These are phyloP conservation scores for Agarophyton chilense DNA, from an alignment of 23 red algal genomes.

Conservation along the genomic window DNA sequence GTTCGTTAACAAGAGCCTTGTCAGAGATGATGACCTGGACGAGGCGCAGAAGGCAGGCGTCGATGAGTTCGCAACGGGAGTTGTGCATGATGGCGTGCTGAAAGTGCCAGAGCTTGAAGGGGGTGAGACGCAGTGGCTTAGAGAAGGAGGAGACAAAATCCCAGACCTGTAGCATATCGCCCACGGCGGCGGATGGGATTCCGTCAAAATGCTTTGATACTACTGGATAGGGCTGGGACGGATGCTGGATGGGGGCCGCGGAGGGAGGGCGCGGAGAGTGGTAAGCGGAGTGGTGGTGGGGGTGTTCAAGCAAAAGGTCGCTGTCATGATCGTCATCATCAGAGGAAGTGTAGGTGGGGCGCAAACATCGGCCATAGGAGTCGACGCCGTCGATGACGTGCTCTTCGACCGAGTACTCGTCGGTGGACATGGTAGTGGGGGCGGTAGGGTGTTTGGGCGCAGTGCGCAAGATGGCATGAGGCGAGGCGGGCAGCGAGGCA, in stretches of 20 bases:
- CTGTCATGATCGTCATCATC: slow-evolving; percentile 16
- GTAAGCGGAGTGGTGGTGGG: slow-evolving; percentile 7
- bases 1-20: slow-evolving; percentile 49
- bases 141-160: slow-evolving; percentile 63
- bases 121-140: slow-evolving; percentile 30
- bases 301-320: not conserved
- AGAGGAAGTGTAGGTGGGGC: not conserved
- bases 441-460: not conserved
- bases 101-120: slow-evolving; percentile 65
- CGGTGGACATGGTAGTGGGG: not conserved
- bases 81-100: slow-evolving; percentile 44
- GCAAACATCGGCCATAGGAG: slow-evolving; percentile 2
- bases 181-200: slow-evolving; percentile 31
- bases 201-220: slow-evolving; percentile 50
- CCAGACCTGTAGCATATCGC: slow-evolving; percentile 66
- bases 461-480: not conserved
- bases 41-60: slow-evolving; percentile 42
- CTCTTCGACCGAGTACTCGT: not conserved
- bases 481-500: not conserved
- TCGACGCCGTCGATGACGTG: slow-evolving; percentile 25
- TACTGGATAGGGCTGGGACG: slow-evolving; percentile 22
- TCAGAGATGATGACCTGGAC: slow-evolving; percentile 51
- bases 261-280: not conserved
- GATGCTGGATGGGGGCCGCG: not conserved
- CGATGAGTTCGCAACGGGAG: slow-evolving; percentile 25